phyloP scores from a whole-genome alignment of 345 rosid species.

The Brassica rapa region DNA sequence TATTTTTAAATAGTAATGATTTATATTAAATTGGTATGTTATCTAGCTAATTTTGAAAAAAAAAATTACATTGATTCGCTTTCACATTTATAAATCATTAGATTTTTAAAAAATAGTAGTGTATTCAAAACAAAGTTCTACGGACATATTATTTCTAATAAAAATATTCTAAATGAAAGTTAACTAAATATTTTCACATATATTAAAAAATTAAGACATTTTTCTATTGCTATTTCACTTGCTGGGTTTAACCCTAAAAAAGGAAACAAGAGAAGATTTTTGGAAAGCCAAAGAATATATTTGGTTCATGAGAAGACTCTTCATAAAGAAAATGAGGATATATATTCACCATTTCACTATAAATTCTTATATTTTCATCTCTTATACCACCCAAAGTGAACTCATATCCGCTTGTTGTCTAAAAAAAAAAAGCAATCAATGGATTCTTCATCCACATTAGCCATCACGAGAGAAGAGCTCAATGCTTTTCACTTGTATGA shows the following conservation, averaged over 20 bases:
- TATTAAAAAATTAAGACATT: background rate
- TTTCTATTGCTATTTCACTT: background rate
- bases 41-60: too few species aligned
- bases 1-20: background rate
- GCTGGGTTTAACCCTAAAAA: background rate
- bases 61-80: too few species aligned
- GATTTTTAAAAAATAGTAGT: background rate
- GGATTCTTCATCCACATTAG: background rate
- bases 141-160: background rate
- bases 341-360: background rate
- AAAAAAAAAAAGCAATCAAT: background rate
- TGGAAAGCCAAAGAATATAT: background rate
- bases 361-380: background rate
- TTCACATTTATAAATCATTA: too few species aligned
- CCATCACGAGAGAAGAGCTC: slow-evolving; percentile 45
- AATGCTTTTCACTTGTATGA: slow-evolving; percentile 56
- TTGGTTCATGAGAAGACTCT: background rate
- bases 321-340: background rate
- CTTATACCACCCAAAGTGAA: background rate
- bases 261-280: background rate
- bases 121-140: background rate
- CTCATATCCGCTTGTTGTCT: background rate
- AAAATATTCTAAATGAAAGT: background rate
- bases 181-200: background rate
- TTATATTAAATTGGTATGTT: too few species aligned